These are phyloP conservation scores for Colletotrichum coccodes DNA, from an alignment of 2,329 filamentous ascomycete species.

Conservation along the genomic window DNA sequence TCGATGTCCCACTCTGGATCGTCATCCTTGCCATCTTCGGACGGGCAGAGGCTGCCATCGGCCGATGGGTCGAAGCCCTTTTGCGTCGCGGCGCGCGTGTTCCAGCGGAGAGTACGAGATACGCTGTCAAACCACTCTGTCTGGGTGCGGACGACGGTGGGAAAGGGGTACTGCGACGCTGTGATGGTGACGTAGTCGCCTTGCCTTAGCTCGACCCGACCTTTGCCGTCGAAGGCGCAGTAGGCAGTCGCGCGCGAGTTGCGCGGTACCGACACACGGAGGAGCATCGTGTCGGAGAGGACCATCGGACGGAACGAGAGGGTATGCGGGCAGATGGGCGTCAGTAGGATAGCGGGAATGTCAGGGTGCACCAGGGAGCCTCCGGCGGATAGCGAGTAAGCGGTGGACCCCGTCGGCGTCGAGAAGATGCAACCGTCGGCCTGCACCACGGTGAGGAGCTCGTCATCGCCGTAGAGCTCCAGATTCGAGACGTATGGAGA, in stretches of 20 bases:
- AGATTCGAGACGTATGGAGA: conserved; percentile 97
- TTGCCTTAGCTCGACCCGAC: conserved; percentile 89
- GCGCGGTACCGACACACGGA: conserved; percentile 87
- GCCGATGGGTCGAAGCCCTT: conserved; percentile 78
- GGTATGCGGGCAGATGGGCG: conserved; percentile 97
- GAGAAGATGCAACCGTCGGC: conserved; percentile 98
- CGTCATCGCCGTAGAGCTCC: conserved; percentile 94
- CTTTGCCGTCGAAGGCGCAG: conserved; percentile 97
- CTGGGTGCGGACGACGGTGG: conserved; percentile 88
- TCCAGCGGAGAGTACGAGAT: conserved; percentile 92
- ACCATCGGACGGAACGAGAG: conserved; percentile 98
- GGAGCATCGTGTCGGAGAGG: conserved; percentile 90
- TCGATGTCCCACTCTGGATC: conserved; percentile 91
- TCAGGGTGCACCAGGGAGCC: conserved; percentile 96
- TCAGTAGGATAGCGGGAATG: conserved; percentile 95
- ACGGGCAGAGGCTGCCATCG: conserved; percentile 42
- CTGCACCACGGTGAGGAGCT: conserved; percentile 93
- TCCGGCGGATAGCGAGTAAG: conserved; percentile 95
- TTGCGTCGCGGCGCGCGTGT: conserved; percentile 89
- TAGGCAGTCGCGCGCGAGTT: conserved; percentile 92
- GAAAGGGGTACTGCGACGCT: conserved; percentile 96
- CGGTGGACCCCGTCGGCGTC: conserved; percentile 93
- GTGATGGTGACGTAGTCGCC: conserved; percentile 97
- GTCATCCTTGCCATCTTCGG: conserved; percentile 63
- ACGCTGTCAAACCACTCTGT: conserved; percentile 98